Percentiles rank a stretch among this genome's conserved stretches.
phyloP scores from a whole-genome alignment of 257 asterid species.

The Przewalskia tangutica region DNA sequence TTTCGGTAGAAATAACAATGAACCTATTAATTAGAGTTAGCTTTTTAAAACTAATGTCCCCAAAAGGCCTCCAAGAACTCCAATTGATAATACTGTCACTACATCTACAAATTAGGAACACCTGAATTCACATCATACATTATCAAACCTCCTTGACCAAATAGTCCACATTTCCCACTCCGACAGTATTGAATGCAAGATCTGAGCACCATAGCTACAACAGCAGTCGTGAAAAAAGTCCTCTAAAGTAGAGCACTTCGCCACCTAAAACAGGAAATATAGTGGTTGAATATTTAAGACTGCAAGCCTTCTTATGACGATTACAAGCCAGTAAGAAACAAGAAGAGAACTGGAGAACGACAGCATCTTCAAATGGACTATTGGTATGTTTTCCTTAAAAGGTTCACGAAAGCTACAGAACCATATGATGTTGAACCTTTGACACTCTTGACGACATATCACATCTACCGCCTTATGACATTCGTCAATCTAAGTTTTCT shows the following conservation, averaged over 20 bases:
- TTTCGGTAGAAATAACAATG: not conserved
- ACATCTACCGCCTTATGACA: not conserved
- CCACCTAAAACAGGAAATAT: conserved; percentile 58
- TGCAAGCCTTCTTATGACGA: not conserved
- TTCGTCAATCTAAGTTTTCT: not conserved
- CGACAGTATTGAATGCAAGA: conserved; percentile 53
- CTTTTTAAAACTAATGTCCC: conserved; percentile 25
- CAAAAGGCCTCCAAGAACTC: conserved; percentile 78
- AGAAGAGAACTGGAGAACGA: not conserved
- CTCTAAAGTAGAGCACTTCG: conserved; percentile 99
- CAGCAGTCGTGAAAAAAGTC: conserved; percentile 94
- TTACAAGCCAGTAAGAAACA: conserved; percentile 4
- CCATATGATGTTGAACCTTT: conserved; percentile 1
- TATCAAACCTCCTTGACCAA: conserved; percentile 92
- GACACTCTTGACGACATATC: not conserved
- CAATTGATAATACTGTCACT: conserved; percentile 65
- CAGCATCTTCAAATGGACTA: not conserved
- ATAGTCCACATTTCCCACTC: conserved; percentile 75
- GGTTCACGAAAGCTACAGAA: not conserved
- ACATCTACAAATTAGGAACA: conserved; percentile 49
- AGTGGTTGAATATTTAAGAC: conserved; percentile 5
- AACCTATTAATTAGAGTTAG: not conserved
- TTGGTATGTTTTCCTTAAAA: not conserved
- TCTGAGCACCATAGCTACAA: conserved; percentile 82
- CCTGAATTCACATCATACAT: conserved; percentile 70